Percentiles rank a stretch among this genome's conserved stretches.
Conservation (phyloP, 2,329 filamentous ascomycete genomes). For the Dactylellina drechsleri region DNA sequence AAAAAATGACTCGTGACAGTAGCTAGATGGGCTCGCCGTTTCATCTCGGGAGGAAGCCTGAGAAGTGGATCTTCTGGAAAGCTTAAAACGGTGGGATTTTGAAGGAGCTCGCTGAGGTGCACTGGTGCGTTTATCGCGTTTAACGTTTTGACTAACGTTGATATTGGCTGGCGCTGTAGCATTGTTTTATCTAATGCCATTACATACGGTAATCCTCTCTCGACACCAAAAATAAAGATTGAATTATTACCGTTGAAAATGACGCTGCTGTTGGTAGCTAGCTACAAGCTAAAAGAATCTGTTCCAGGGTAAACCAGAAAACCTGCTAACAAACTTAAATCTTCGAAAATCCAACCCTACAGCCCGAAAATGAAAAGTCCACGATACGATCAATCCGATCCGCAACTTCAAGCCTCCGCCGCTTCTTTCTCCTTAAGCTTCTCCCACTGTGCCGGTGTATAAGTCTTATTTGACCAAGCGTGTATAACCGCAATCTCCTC, state of each 20-base stretch:
- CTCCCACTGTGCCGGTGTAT: conserved; percentile 90
- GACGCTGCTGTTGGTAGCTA: too few species aligned
- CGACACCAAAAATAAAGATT: too few species aligned
- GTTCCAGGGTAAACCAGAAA: too few species aligned
- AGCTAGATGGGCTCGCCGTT: conserved; percentile 4
- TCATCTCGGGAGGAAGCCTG: conserved; percentile 11
- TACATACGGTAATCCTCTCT: not conserved
- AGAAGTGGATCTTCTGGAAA: not conserved
- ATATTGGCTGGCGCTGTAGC: too few species aligned
- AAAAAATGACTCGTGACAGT: conserved; percentile 31
- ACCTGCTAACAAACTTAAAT: too few species aligned
- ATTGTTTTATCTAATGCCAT: not conserved
- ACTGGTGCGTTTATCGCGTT: conserved; percentile 16
- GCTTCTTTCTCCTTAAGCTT: conserved; percentile 67
- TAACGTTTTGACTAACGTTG: not conserved
- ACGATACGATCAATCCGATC: too few species aligned
- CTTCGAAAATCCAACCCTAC: too few species aligned
- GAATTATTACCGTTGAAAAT: too few species aligned
- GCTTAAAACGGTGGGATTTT: not conserved
- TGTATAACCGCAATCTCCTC: conserved; percentile 90
- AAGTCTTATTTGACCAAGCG: conserved; percentile 93
- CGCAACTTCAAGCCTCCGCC: conserved; percentile 6
- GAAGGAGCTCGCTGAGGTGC: conserved; percentile 13
- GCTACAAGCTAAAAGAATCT: too few species aligned
- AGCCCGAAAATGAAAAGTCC: too few species aligned